Evolutionary conservation across 176 grass and related monocot species (phyloP).

Genomic region (Typha latifolia): DNA sequence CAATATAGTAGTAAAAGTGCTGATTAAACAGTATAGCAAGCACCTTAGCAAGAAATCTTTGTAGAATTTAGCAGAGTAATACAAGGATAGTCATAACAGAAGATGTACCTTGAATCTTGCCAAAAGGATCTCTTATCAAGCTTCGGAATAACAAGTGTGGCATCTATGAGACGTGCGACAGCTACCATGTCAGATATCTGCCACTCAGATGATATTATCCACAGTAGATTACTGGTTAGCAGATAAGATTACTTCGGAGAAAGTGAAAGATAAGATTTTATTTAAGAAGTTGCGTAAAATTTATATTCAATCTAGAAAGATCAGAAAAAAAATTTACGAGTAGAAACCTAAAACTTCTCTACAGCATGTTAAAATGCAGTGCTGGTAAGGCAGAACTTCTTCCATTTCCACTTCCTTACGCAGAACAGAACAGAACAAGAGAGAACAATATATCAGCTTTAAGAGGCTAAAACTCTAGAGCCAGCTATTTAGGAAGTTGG

Average conservation of each 20-base stretch:
- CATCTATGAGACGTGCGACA: constrained; percentile 70
- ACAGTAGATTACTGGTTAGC: no score
- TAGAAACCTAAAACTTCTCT: no score
- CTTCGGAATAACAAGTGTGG: constrained; percentile 84
- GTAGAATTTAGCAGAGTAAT: not conserved
- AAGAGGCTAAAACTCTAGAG: no score
- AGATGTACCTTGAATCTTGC: constrained; percentile 65
- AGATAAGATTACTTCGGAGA: not conserved
- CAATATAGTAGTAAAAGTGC: no score
- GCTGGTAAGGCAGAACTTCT: no score
- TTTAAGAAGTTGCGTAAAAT: not conserved
- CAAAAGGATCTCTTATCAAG: constrained; percentile 99
- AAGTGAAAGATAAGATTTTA: not conserved
- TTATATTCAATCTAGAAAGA: no score
- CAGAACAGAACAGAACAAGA: no score
- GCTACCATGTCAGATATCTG: constrained; percentile 93
- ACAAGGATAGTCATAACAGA: not conserved
- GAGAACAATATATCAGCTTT: no score
- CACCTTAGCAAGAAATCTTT: not conserved
- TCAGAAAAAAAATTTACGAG: no score
- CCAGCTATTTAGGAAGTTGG: no score
- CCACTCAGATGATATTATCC: constrained; percentile 18
- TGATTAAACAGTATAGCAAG: not conserved
- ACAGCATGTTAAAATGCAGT: no score
- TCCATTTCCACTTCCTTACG: no score